Percentiles rank a stretch among this genome's conserved stretches.
Conservation (phyloP, 2,329 filamentous ascomycete species). For the Phaeophleospora eucalypticola region DNA sequence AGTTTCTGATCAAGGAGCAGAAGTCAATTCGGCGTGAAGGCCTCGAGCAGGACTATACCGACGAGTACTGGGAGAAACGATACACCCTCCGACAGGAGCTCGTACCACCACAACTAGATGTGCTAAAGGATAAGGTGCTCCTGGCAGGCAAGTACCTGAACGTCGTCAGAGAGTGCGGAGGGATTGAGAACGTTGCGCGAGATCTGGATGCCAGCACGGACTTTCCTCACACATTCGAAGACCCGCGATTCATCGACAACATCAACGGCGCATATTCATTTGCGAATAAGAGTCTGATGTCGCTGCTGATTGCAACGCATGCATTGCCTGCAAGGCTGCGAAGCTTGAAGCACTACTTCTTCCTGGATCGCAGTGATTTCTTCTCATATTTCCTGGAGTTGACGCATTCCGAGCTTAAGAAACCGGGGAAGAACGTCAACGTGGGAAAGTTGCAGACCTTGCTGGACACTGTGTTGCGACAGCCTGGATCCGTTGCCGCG, state of each 20-base stretch:
- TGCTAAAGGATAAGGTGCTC: slow-evolving; percentile 88
- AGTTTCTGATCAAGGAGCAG: slow-evolving; percentile 93
- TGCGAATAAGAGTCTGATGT: slow-evolving; percentile 88
- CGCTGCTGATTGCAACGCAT: slow-evolving; percentile 87
- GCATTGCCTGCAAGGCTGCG: slow-evolving; percentile 79
- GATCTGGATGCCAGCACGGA: slow-evolving; percentile 79
- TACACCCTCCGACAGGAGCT: slow-evolving; percentile 92
- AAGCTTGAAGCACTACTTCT: slow-evolving; percentile 98
- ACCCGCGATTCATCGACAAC: slow-evolving; percentile 87
- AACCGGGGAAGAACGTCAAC: slow-evolving; percentile 84
- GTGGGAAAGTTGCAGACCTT: slow-evolving; percentile 89
- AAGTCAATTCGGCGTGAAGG: slow-evolving; percentile 89
- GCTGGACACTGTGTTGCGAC: slow-evolving; percentile 92
- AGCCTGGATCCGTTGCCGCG: slow-evolving; percentile 88
- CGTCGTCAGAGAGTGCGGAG: slow-evolving; percentile 93
- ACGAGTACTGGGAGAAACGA: slow-evolving; percentile 98
- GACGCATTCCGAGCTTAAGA: slow-evolving; percentile 74
- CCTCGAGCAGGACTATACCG: slow-evolving; percentile 92
- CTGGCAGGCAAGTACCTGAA: slow-evolving; percentile 97
- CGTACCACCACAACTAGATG: slow-evolving; percentile 85
- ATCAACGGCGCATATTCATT: slow-evolving; percentile 93
- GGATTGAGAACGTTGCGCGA: slow-evolving; percentile 61
- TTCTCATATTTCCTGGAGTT: slow-evolving; percentile 97
- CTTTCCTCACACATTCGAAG: slow-evolving; percentile 88
- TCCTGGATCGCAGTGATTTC: slow-evolving; percentile 95